These are phyloP conservation scores for Aphanomyces invadans DNA, from an alignment of 352 stramenopile species.

Conservation along the genomic window DNA sequence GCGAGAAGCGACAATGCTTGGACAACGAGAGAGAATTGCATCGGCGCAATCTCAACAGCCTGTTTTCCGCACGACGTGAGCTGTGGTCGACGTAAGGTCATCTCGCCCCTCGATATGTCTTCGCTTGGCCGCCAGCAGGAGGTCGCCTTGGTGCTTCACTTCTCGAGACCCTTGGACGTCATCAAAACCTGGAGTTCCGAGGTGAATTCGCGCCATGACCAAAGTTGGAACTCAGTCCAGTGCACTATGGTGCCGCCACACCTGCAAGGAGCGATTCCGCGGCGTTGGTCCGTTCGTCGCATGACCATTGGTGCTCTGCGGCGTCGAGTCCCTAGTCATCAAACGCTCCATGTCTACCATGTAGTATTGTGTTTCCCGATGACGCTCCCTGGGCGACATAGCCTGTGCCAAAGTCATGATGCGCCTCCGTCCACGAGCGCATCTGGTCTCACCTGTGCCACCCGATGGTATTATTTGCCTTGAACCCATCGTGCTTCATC, in stretches of 20 bases:
- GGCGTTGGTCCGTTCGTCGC: neutral
- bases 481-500: slow-evolving; percentile 91
- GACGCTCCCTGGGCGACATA: slow-evolving; percentile 66
- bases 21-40: neutral
- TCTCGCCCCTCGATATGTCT: neutral
- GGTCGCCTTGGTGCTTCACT: neutral
- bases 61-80: neutral
- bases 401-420: neutral
- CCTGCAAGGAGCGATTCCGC: neutral
- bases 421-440: neutral
- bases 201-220: too few relatives aligned
- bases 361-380: slow-evolving; percentile 90
- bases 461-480: slow-evolving; percentile 81
- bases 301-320: neutral
- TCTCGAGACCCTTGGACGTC: neutral
- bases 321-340: neutral
- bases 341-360: slow-evolving; percentile 54
- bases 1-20: too few relatives aligned
- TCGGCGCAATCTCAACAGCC: neutral
- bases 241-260: neutral
- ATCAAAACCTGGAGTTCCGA: too few relatives aligned
- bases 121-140: neutral
- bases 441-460: slow-evolving; percentile 73
- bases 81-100: neutral
- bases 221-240: too few relatives aligned